Conservation (phyloP, 495 filamentous ascomycete species). For the Penicillium pulvis region DNA sequence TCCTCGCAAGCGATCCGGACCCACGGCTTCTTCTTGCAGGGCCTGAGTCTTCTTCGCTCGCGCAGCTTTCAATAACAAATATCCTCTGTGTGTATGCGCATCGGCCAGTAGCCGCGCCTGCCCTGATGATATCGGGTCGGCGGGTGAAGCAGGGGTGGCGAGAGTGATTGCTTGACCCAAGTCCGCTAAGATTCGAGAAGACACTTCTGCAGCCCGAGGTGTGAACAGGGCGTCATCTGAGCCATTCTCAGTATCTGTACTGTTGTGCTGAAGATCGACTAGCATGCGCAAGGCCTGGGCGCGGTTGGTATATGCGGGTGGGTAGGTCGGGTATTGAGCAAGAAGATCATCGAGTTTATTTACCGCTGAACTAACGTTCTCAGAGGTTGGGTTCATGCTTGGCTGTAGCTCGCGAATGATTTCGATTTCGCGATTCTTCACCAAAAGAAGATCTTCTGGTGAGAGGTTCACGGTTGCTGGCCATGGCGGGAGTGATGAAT, state of each 20-base stretch:
- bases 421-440: conserved; percentile 32
- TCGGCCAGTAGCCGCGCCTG: conserved; percentile 66
- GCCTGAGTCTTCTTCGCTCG: conserved; percentile 40
- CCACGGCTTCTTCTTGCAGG: conserved; percentile 5
- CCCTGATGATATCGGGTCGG: conserved; percentile 56
- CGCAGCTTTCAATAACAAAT: conserved; percentile 65
- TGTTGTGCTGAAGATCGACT: conserved; percentile 21
- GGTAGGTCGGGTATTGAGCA: conserved; percentile 62
- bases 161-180: conserved; percentile 67
- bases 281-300: conserved; percentile 68
- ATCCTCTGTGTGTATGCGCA: conserved; percentile 76
- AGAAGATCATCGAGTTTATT: conserved; percentile 56
- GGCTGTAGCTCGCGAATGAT: conserved; percentile 35
- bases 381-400: conserved; percentile 12
- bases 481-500: conserved; percentile 60
- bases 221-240: conserved; percentile 22
- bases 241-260: conserved; percentile 3
- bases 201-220: conserved; percentile 18
- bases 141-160: conserved; percentile 55
- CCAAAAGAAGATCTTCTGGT: conserved; percentile 19
- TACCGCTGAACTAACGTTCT: conserved; percentile 35
- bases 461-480: conserved; percentile 43
- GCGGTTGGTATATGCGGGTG: conserved; percentile 74
- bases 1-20: conserved; percentile 36
- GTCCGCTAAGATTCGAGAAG: conserved; percentile 56